These are phyloP conservation scores for Pseudogymnoascus sp. DNA, from an alignment of 2,329 filamentous ascomycete species.

Conservation along the genomic window DNA sequence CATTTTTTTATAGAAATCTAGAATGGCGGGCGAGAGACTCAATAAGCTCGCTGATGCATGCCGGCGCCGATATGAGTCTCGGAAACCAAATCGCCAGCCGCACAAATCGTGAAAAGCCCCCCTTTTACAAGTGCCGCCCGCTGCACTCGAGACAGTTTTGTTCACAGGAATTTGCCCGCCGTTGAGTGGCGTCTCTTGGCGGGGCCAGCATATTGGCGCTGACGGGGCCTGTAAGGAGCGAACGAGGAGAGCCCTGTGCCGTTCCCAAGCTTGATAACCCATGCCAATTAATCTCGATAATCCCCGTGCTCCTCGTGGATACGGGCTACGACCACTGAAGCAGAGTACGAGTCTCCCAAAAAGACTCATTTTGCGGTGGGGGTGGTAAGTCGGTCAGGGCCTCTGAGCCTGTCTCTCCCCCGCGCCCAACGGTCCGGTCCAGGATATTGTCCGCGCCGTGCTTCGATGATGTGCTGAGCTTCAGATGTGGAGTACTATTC, in stretches of 20 bases:
- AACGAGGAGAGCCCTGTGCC: slow-evolving; percentile 1
- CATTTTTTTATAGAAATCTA: not conserved
- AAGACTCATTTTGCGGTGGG: not conserved
- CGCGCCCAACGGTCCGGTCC: slow-evolving; percentile 1
- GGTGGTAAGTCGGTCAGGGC: not conserved
- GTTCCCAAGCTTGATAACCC: not conserved
- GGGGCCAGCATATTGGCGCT: not conserved
- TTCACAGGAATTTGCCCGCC: slow-evolving; percentile 7
- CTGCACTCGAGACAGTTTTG: slow-evolving; percentile 7
- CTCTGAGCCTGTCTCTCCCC: slow-evolving; percentile 8
- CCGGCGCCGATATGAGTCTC: not conserved
- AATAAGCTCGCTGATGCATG: not conserved
- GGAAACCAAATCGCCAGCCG: not conserved
- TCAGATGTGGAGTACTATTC: not conserved
- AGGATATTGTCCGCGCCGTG: not conserved
- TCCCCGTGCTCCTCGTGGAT: slow-evolving; percentile 5
- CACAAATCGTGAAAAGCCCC: not conserved
- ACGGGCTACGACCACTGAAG: not conserved
- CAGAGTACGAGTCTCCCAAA: not conserved
- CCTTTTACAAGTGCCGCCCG: slow-evolving; percentile 1
- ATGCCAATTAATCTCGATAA: slow-evolving; percentile 10
- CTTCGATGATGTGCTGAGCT: slow-evolving; percentile 6
- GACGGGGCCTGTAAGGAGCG: not conserved
- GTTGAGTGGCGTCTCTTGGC: slow-evolving; percentile 7
- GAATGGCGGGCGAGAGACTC: not conserved